phyloP scores from a whole-genome alignment of 768 basidiomycete genomes.

The Hortiboletus flavorubellus region DNA sequence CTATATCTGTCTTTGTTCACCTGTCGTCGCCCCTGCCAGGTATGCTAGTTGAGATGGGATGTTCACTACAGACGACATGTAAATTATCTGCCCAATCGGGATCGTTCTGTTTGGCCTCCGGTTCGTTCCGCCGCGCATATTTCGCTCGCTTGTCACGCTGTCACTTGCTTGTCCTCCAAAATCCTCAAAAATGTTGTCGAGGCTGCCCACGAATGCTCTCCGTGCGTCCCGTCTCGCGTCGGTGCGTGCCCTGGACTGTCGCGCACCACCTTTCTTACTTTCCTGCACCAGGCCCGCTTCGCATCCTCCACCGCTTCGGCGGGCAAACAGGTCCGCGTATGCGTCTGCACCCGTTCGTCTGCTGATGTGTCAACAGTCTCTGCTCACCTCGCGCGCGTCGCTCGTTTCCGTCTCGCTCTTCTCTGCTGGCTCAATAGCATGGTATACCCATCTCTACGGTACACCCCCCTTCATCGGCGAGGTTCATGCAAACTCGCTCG shows the following conservation, averaged over 20 bases:
- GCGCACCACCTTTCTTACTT: not conserved
- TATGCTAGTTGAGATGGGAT: slow-evolving; percentile 7
- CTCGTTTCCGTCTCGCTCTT: slow-evolving; percentile 72
- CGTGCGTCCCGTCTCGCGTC: slow-evolving; percentile 47
- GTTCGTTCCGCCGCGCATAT: slow-evolving; percentile 42
- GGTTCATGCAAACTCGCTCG: slow-evolving; percentile 88
- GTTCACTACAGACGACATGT: slow-evolving; percentile 19
- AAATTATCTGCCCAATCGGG: slow-evolving; percentile 28
- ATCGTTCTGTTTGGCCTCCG: slow-evolving; percentile 36
- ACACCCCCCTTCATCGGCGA: slow-evolving; percentile 85
- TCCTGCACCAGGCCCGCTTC: slow-evolving; percentile 58
- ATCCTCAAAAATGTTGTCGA: slow-evolving; percentile 74
- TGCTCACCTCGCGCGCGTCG: slow-evolving; percentile 67
- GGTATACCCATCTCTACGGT: slow-evolving; percentile 96
- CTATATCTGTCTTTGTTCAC: too few species aligned
- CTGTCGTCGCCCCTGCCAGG: too few species aligned
- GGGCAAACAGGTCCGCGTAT: slow-evolving; percentile 56
- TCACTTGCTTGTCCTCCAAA: slow-evolving; percentile 37
- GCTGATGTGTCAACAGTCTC: slow-evolving; percentile 40
- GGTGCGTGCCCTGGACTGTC: slow-evolving; percentile 38
- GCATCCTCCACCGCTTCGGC: slow-evolving; percentile 62
- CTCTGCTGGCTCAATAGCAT: slow-evolving; percentile 87
- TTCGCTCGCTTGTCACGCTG: slow-evolving; percentile 42
- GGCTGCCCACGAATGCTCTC: slow-evolving; percentile 60
- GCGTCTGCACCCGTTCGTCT: not conserved